Conservation (phyloP, 140 eudicot species). For the Ambrosia hybrid region DNA sequence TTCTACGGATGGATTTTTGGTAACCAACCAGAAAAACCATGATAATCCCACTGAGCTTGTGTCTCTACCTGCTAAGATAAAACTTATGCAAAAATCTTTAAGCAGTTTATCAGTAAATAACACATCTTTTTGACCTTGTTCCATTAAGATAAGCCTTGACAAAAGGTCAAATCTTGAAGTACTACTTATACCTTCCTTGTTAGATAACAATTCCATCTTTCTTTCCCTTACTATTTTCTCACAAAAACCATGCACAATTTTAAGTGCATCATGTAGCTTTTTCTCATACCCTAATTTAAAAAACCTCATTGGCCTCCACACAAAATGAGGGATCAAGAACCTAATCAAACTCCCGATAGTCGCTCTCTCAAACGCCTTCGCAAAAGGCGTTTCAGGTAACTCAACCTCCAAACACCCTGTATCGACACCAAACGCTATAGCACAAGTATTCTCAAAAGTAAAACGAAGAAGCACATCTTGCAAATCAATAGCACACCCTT, state of each 20-base stretch:
- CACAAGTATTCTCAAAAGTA: slow-evolving; percentile 58
- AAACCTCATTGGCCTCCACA: slow-evolving; percentile 62
- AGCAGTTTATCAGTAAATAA: slow-evolving; percentile 48
- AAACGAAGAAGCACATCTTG: slow-evolving; percentile 35
- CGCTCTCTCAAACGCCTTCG: slow-evolving; percentile 60
- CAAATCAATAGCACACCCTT: slow-evolving; percentile 41
- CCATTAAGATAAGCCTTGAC: slow-evolving; percentile 48
- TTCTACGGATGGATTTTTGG: slow-evolving; percentile 41
- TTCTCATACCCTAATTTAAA: slow-evolving; percentile 50
- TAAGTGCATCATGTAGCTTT: slow-evolving; percentile 38
- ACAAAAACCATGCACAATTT: slow-evolving; percentile 51
- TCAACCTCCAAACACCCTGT: slow-evolving; percentile 50
- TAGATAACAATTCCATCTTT: slow-evolving; percentile 35
- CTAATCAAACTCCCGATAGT: slow-evolving; percentile 42
- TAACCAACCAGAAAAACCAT: slow-evolving; percentile 66
- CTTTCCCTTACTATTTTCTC: slow-evolving; percentile 49
- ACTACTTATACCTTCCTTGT: slow-evolving; percentile 12
- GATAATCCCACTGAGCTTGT: slow-evolving; percentile 64
- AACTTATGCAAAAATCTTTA: slow-evolving; percentile 64
- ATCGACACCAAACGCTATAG: slow-evolving; percentile 58
- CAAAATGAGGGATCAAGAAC: slow-evolving; percentile 46
- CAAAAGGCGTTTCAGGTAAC: slow-evolving; percentile 55
- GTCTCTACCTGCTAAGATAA: slow-evolving; percentile 75
- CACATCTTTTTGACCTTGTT: slow-evolving; percentile 37
- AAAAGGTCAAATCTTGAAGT: slow-evolving; percentile 45